Evolutionary conservation across 2,329 filamentous ascomycete genomes (phyloP), one percentile per base, ranked within the genome.

Genomic region (Tolypocladium amazonense): DNA sequence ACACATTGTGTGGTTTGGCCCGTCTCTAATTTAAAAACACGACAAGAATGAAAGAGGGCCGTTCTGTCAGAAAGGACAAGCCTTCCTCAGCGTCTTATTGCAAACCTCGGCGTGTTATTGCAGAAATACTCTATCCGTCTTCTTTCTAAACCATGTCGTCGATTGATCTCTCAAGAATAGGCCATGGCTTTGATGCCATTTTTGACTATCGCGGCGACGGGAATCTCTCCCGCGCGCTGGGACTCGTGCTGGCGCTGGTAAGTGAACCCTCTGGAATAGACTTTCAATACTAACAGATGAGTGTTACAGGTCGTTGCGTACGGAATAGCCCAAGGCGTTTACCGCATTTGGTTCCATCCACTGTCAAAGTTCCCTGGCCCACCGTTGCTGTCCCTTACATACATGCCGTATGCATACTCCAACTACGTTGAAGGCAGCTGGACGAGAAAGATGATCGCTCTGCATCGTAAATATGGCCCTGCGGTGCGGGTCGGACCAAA

Each of bases 401-500:
- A 63, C 23, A 37, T 66, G 3, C 65, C 65, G 4, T 63, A 50
- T 41, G 59, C 64, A 0, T 69, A 65, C 37, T 33, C 59, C 6
- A 63, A 57, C 33, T 56, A 66, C 38, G 52, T 68, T n/a, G 23
- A 50, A 18, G 67, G 68, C 0, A 58, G 20, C 0, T 65, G 59
- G 53, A 61, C 23, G 59, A 72, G 53, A 69, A 54, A 57, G 1
- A 61, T 62, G n/a, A 30, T 33, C 9, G 30, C 56, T 2, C 55
- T 67, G 23, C 68, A 71, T 43, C 63, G 59, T n/a, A 65, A 65
- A 50, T 72, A 71, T 52, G 70, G 69, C 12, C 64, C 69, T 20
- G 69, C 78, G 1, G 70, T 80, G 15, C 73, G 78, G 1, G 68
- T 76, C n/a, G 71, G 69, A 0, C 77, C 78, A 0, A 71, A 73